These are phyloP conservation scores for Aurantiochytrium sp. DNA, from an alignment of 108 stramenopile genomes.

Conservation along the genomic window DNA sequence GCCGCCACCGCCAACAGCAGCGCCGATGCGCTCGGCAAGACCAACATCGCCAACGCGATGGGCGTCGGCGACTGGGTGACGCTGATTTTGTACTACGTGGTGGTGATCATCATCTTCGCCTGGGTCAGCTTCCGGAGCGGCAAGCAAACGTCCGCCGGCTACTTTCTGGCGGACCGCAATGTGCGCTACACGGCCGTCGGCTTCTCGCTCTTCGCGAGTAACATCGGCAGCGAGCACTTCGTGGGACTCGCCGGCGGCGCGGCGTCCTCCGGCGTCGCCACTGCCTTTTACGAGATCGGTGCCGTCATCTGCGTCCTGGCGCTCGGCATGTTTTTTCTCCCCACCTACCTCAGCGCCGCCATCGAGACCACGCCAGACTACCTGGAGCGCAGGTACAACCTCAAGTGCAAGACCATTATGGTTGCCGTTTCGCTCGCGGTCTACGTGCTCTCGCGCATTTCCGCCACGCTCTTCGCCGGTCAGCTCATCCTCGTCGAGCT, in stretches of 20 bases:
- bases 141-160: not conserved
- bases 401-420: not conserved
- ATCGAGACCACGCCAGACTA: slow-evolving; percentile 23
- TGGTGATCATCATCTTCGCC: not conserved
- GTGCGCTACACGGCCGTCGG: slow-evolving; percentile 9
- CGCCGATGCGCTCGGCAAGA: too few relatives aligned
- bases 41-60: not conserved
- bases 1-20: too few relatives aligned
- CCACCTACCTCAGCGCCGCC: not conserved
- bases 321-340: slow-evolving; percentile 7
- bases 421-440: not conserved
- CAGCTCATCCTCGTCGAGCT: slow-evolving; percentile 24
- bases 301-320: not conserved
- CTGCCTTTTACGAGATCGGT: slow-evolving; percentile 13
- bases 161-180: slow-evolving; percentile 29
- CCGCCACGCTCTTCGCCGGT: slow-evolving; percentile 6
- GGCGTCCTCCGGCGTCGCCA: slow-evolving; percentile 4
- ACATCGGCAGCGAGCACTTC: slow-evolving; percentile 20
- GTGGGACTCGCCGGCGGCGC: slow-evolving; percentile 26
- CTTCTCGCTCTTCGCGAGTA: slow-evolving; percentile 1
- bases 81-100: not conserved
- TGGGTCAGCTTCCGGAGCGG: slow-evolving; percentile 9
- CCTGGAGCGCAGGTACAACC: slow-evolving; percentile 7
- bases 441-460: slow-evolving; percentile 11
- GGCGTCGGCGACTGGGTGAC: not conserved